Evolutionary conservation across 2,329 filamentous ascomycete species (phyloP), one percentile per base, ranked within the genome.

Genomic region (Neocucurbitaria cava): DNA sequence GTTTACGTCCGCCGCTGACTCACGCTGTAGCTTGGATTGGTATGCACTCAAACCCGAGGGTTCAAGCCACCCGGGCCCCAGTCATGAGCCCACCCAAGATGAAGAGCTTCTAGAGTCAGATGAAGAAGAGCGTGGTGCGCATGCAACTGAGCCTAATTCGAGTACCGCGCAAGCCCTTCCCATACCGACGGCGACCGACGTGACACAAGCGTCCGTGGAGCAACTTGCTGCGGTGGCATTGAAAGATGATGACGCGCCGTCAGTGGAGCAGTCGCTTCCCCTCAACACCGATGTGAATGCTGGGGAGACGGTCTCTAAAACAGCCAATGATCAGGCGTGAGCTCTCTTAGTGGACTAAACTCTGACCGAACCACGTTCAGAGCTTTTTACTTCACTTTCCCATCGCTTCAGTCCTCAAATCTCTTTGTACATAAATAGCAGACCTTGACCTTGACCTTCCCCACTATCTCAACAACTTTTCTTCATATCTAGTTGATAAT

Each of bases 81-180:
- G 44, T 13, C 28, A 58, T n/a, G 61, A 64, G 5, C 44, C 56
- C 9, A 41, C 64, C 1, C 58, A 62, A 2, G 66, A 70, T 8
- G 66, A 69, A 11, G 61, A 70, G 39, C 9, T 44, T 0, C 49
- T 70, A n/a, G 67, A 69, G 40, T 44, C 48, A 1, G 68, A 71
- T 20, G 68, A 69, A 31, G 62, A 60, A 24, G 55, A 54, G 2
- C 35, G 53, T 3, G 26, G n/a, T 3, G 24, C 49, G 8, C 40
- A 33, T 18, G 38, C 31, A 1, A 46, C 41, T 20, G 44, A 44
- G 1, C 23, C 41, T 8, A n/a, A 5, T 10, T 11, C 28, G 11
- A 33, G 15, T 5, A 50, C 43, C 20, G 33, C 33, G 23, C 45
- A 40, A 23, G 21, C 41, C 8, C 23, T 30, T n/a, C 47, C 52